Evolutionary conservation across 208 protist genomes (phyloP), one percentile per base, ranked within the genome.

Genomic region (Crithidia fasciculata): DNA sequence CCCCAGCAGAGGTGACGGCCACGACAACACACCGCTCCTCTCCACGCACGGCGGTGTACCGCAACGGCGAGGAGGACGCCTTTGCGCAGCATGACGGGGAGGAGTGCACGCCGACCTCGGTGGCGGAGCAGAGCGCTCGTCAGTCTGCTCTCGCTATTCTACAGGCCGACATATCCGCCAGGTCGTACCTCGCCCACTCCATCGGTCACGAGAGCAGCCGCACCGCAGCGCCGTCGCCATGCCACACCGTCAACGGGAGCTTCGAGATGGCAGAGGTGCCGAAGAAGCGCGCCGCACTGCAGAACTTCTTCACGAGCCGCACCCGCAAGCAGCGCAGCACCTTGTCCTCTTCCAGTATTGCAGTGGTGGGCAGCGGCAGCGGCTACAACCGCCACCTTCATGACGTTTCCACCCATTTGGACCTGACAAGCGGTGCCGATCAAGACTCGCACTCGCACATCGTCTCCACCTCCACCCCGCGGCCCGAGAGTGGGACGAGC

Each of bases 71-170:
- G 2, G 52, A 36, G 36, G 43, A 8, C 7, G 55, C 68, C 15
- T 80, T 80, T 41, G 15, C 53, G 36, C 47, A 63, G 36, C 47
- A 55, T 15, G 68, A 80, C 45, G 19, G 39, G 8, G 74, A 71
- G 49, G 53, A 63, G 55, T 65, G 61, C 60, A 71, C 74, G 6
- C 61, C 62, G 40, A 37, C 45, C 4, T 56, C 61, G 0, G 37
- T 78, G 6, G 64, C 62, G 18, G 71, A 81, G 63, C 50, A 72
- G 19, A 18, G 69, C 54, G 75, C 64, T 5, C 75, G 66, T 15
- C 69, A 75, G 56, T 85, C 81, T 4, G 77, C 81, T 18, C 63
- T 76, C 19, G 81, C 72, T 10, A 50, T 82, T 2, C 72, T 82
- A 19, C 65, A 72, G 64, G 72, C 69, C 16, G 76, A 74, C 19